Evolutionary conservation across 2,329 filamentous ascomycete species (phyloP), one percentile per base, ranked within the genome.

Genomic region (Elsinoe australis): DNA sequence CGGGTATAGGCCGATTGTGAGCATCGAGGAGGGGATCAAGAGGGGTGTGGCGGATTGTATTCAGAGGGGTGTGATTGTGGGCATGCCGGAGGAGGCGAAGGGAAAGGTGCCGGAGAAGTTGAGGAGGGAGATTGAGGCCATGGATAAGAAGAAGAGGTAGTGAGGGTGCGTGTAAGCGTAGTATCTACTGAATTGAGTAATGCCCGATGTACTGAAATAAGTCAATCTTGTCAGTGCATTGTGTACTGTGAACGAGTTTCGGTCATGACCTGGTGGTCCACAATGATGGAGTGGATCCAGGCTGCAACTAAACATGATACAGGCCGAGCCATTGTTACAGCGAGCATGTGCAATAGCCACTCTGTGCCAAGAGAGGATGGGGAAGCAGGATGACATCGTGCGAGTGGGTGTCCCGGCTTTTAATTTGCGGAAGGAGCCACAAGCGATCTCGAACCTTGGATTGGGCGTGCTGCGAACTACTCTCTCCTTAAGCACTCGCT

Each of bases 1-100:
- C 49, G 81, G 81, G 2, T 89, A 89, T 65, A 63, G 67, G 62
- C 84, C 85, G 2, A 65, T 86, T 47, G 79, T 85, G 46, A 69
- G 71, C 33, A 66, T 88, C 50, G 74, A 80, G 53, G 82, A 87
- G 55, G 85, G 82, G 7, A 65, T 73, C 12, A 60, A 59, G 56
- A 67, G 67, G 49, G 70, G 68, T 10, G 70, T 72, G 34, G 57
- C 59, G 48, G 65, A 71, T 54, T 65, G 68, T 36, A 49, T 65
- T 41, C 59, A 59, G 51, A 51, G 62, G 46, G 62, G 63, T 29
- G 61, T 60, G 9, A 58, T 64, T 28, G 53, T 54, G 2, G 62
- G 61, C 3, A 62, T 64, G 47, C 59, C 60, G 19, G 54, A 55
- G 51, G 57, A 64, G 44, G 50, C 61, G 47, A 51, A 52, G 44